These are phyloP conservation scores for Backusella tarrabulga DNA, from an alignment of 192 early-diverging fungal genomes.

Conservation along the genomic window DNA sequence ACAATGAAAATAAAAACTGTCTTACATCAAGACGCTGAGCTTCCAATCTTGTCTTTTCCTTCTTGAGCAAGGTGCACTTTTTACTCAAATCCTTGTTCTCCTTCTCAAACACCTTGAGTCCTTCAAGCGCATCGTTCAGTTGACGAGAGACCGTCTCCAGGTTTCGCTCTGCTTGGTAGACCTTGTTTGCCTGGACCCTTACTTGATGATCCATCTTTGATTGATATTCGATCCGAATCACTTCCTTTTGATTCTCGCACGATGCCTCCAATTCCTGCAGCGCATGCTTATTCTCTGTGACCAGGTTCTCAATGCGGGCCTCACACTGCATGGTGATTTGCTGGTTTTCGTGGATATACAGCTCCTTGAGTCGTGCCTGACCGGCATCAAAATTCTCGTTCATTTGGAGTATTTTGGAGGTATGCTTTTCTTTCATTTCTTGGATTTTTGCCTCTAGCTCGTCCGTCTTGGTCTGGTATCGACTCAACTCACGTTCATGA, in stretches of 20 bases:
- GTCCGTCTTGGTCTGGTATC: not conserved
- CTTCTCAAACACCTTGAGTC: not conserved
- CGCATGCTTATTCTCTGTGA: slow-evolving; percentile 6
- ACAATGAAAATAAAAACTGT: not conserved
- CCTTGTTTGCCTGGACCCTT: not conserved
- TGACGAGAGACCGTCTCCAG: not conserved
- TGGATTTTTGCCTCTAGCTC: not conserved
- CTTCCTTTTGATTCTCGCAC: slow-evolving; percentile 10
- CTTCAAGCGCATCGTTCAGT: not conserved
- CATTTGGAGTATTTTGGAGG: not conserved
- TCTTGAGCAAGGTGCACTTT: not conserved
- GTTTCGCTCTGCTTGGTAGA: not conserved
- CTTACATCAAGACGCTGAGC: not conserved
- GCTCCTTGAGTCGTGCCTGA: not conserved
- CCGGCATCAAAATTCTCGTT: not conserved
- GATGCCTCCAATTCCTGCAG: not conserved
- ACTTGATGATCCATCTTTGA: not conserved
- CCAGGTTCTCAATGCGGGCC: slow-evolving; percentile 14
- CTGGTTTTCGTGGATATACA: slow-evolving; percentile 19
- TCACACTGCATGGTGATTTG: slow-evolving; percentile 18
- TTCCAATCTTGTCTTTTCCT: not conserved
- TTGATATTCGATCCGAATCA: slow-evolving; percentile 12
- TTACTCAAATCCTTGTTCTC: not conserved
- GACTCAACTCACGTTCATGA: not conserved
- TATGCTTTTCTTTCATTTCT: not conserved